phyloP scores from a whole-genome alignment of 2,329 filamentous ascomycete genomes.

The Tolypocladium amazonense region DNA sequence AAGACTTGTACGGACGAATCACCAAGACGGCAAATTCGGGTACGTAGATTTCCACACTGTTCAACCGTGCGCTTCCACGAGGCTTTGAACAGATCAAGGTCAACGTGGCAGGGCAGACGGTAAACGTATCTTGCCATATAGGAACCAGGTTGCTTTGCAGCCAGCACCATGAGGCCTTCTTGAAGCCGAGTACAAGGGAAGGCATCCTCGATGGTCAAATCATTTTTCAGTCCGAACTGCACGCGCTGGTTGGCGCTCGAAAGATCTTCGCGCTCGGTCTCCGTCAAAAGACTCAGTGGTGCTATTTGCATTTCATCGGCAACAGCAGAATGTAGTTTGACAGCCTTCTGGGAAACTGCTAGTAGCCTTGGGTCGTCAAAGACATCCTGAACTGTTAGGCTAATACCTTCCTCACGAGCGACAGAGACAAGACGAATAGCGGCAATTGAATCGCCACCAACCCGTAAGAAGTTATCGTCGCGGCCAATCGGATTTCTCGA shows the following conservation, averaged over 20 bases:
- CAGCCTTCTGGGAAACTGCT: neutral
- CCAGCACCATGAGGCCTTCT: conserved; percentile 23
- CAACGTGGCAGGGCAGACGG: neutral
- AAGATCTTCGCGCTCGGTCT: neutral
- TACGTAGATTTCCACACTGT: neutral
- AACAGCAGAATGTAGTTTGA: no score
- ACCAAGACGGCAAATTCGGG: neutral
- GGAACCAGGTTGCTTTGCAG: neutral
- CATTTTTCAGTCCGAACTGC: neutral
- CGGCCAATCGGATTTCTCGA: neutral
- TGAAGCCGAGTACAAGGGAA: conserved; percentile 31
- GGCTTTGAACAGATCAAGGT: neutral
- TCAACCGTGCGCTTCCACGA: neutral
- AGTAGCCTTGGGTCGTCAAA: neutral
- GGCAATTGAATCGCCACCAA: conserved; percentile 7
- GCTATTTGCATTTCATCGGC: neutral
- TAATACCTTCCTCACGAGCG: neutral
- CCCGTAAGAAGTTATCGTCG: neutral
- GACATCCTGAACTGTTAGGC: neutral
- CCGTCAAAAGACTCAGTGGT: neutral
- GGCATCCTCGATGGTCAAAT: conserved; percentile 12
- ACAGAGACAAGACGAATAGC: conserved; percentile 6
- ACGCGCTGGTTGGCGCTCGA: neutral
- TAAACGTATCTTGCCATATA: neutral
- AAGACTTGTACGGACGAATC: neutral